Evolutionary conservation across 176 grass and related monocot species (phyloP).

Genomic region (Carex parvula): DNA sequence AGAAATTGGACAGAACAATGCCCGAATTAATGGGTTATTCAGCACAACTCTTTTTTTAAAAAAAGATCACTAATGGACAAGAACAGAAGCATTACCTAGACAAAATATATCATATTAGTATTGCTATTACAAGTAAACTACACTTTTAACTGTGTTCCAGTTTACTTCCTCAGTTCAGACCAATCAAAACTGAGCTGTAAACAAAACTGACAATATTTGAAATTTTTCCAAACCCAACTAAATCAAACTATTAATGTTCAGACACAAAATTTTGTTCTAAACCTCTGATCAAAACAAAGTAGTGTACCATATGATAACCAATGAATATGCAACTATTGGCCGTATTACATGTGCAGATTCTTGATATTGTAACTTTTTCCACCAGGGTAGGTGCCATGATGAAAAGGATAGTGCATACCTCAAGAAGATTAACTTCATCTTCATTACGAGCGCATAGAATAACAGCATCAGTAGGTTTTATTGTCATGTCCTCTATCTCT

Average conservation of each 20-base stretch:
- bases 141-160: neutral
- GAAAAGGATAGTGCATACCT: constrained; percentile 44
- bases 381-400: neutral
- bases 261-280: neutral
- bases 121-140: neutral
- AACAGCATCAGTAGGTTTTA: constrained; percentile 77
- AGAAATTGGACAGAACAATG: neutral
- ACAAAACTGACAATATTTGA: neutral
- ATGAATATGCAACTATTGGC: neutral
- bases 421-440: constrained; percentile 80
- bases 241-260: neutral
- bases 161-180: neutral
- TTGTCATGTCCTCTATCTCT: constrained; percentile 69
- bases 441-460: constrained; percentile 74
- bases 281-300: neutral
- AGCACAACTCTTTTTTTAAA: neutral
- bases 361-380: neutral
- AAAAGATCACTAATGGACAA: neutral
- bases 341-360: neutral
- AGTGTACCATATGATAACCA: neutral
- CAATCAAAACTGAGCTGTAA: constrained; percentile 1
- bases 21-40: neutral
- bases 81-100: neutral
- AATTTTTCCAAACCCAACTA: neutral
- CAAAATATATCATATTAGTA: neutral